Evolutionary conservation across 1,139 yeast genomes (phyloP).

Genomic region (Geotrichum fermentans): DNA sequence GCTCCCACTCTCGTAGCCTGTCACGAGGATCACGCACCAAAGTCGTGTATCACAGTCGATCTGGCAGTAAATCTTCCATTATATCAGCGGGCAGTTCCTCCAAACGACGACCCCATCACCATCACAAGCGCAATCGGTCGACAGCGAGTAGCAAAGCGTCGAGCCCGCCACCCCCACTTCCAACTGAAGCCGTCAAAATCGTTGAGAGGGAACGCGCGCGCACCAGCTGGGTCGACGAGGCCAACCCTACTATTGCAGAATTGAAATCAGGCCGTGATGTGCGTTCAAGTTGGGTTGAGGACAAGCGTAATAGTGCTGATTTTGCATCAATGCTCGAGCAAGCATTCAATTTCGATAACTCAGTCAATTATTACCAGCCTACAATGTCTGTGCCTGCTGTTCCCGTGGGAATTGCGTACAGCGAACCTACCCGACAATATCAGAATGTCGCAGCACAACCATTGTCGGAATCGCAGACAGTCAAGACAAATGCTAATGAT

Average conservation of each 20-base stretch:
- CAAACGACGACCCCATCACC: conserved; percentile 1
- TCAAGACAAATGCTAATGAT: neutral
- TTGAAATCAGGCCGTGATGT: neutral
- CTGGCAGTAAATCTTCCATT: conserved; percentile 9
- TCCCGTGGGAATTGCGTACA: neutral
- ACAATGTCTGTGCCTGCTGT: neutral
- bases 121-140: conserved; percentile 1
- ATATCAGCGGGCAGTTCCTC: conserved; percentile 7
- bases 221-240: neutral
- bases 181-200: conserved; percentile 17
- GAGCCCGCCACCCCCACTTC: conserved; percentile 19
- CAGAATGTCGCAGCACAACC: neutral
- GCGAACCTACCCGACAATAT: neutral
- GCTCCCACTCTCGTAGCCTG: conserved; percentile 13
- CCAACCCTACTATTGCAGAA: neutral
- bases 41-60: conserved; percentile 8
- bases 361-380: conserved; percentile 5
- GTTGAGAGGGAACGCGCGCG: conserved; percentile 9
- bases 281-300: neutral
- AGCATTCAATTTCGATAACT: conserved; percentile 16
- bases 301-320: conserved; percentile 6
- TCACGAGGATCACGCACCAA: conserved; percentile 6
- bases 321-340: conserved; percentile 21
- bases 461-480: neutral
- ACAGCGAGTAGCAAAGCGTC: neutral